Percentiles rank a stretch among this genome's conserved stretches.
phyloP scores from a whole-genome alignment of 2,329 filamentous ascomycete species.

The Trichophyton verrucosum region DNA sequence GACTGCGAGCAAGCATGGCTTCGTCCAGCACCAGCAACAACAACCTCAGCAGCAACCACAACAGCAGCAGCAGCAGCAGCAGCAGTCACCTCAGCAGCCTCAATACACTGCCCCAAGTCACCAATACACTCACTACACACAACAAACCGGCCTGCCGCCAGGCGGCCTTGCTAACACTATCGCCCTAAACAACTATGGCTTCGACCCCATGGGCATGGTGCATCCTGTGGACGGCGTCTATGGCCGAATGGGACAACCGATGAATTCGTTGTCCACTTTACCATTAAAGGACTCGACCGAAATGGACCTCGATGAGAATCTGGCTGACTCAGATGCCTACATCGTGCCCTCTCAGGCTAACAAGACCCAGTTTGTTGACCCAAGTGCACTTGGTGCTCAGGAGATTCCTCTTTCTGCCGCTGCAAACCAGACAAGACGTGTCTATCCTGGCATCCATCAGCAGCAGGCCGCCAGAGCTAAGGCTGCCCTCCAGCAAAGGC shows the following conservation, averaged over 20 bases:
- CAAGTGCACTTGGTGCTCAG: conserved; percentile 55
- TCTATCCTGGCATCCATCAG: conserved; percentile 90
- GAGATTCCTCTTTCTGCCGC: conserved; percentile 40
- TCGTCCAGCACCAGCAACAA: conserved; percentile 24
- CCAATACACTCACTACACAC: conserved; percentile 88
- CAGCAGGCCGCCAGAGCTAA: conserved; percentile 70
- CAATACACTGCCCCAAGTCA: conserved; percentile 62
- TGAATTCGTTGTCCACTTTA: neutral
- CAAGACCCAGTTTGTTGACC: conserved; percentile 54
- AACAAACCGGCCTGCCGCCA: conserved; percentile 84
- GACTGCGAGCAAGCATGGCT: neutral
- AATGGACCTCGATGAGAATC: conserved; percentile 51
- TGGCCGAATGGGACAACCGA: neutral
- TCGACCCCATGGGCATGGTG: conserved; percentile 15
- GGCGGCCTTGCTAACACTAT: conserved; percentile 71
- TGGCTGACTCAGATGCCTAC: conserved; percentile 44
- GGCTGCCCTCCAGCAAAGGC: conserved; percentile 55
- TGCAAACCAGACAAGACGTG: conserved; percentile 52
- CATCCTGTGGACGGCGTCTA: conserved; percentile 2
- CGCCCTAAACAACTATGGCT: conserved; percentile 50
- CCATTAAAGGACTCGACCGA: conserved; percentile 52
- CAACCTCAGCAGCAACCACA: conserved; percentile 26
- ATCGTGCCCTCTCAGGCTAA: conserved; percentile 17
- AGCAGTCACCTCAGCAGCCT: conserved; percentile 22
- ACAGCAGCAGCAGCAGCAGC: conserved; percentile 25